Conservation (phyloP, 139 green algal genomes). For the Chlorella vulgaris region DNA sequence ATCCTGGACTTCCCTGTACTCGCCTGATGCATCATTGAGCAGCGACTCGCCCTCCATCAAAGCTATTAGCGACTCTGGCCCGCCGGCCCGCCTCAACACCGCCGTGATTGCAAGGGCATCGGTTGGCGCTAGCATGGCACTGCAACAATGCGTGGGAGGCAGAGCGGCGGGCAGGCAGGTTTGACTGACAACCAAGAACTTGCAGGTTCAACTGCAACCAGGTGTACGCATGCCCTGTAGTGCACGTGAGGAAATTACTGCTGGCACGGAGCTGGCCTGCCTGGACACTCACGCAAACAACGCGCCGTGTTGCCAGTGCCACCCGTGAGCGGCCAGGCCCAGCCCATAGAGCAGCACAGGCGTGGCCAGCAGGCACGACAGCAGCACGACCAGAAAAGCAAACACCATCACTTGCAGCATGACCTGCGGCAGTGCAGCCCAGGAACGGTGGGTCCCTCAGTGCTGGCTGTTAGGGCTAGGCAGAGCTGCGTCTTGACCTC, state of each 20-base stretch:
- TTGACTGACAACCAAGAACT: not conserved
- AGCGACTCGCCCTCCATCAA: constrained; percentile 84
- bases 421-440: constrained; percentile 38
- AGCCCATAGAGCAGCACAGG: constrained; percentile 78
- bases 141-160: not conserved
- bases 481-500: too few relatives aligned
- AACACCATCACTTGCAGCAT: constrained; percentile 63
- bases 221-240: not conserved
- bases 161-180: not conserved
- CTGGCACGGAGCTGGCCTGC: not conserved
- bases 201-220: not conserved
- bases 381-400: constrained; percentile 69
- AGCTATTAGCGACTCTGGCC: constrained; percentile 63
- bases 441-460: not conserved
- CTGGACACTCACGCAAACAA: constrained; percentile 55
- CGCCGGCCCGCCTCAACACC: constrained; percentile 67
- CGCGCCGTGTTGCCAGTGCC: constrained; percentile 64
- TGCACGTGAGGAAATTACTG: too few relatives aligned
- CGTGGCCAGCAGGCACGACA: constrained; percentile 61
- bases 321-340: constrained; percentile 56
- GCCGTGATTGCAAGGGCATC: constrained; percentile 77
- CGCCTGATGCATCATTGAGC: constrained; percentile 79
- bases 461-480: too few relatives aligned
- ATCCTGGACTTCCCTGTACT: not conserved
- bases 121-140: constrained; percentile 73